Evolutionary conservation across 2,329 filamentous ascomycete species (phyloP).

Genomic region (Xylariaceae sp.): DNA sequence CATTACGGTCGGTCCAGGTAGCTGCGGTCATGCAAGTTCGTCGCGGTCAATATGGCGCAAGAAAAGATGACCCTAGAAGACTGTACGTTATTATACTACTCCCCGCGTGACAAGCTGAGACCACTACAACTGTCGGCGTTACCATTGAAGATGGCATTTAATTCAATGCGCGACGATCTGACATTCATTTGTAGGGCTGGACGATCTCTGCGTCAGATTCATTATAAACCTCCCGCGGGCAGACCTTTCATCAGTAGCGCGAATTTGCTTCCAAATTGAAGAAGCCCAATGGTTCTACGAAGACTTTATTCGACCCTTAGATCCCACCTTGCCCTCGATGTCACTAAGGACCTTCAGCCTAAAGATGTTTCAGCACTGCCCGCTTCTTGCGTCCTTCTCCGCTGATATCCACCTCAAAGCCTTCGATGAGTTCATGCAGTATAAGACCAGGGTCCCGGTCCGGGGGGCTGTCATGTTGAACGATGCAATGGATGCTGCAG

Average conservation of each 20-base stretch:
- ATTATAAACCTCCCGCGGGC: constrained; percentile 95
- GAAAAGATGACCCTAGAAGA: constrained; percentile 87
- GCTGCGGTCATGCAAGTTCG: constrained; percentile 35
- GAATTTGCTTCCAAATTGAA: constrained; percentile 98
- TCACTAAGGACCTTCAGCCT: constrained; percentile 84
- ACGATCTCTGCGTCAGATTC: constrained; percentile 97
- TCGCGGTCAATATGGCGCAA: constrained; percentile 69
- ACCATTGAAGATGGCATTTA: neutral
- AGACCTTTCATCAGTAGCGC: constrained; percentile 86
- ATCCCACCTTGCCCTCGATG: constrained; percentile 84
- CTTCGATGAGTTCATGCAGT: constrained; percentile 89
- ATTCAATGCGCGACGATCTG: constrained; percentile 22
- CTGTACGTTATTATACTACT: constrained; percentile 60
- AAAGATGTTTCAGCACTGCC: constrained; percentile 92
- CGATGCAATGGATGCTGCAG: constrained; percentile 88
- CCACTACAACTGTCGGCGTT: neutral
- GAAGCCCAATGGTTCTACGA: constrained; percentile 99
- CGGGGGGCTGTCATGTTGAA: constrained; percentile 94
- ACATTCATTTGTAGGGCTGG: constrained; percentile 69
- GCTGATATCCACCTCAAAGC: constrained; percentile 79
- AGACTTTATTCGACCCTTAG: constrained; percentile 93
- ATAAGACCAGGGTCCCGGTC: constrained; percentile 94
- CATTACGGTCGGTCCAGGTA: constrained; percentile 3
- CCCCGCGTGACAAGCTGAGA: neutral
- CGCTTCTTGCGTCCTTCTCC: constrained; percentile 81